phyloP scores from a whole-genome alignment of 345 rosid species.

The Cardamine chenopodiifolia region DNA sequence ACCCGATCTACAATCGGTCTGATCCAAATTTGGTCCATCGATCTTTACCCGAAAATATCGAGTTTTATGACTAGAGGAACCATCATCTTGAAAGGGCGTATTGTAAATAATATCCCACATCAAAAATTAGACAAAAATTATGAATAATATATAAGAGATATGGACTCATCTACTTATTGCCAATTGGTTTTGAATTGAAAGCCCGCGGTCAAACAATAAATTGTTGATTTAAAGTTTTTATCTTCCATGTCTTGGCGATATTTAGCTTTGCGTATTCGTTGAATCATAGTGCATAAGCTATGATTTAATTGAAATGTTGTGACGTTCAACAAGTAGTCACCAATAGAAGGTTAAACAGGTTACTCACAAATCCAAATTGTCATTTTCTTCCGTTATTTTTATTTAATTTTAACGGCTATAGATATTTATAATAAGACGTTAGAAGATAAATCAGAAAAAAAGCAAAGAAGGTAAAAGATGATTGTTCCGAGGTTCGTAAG shows the following conservation, averaged over 20 bases:
- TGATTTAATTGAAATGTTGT: constrained; percentile 1
- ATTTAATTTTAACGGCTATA: background rate
- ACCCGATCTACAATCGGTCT: no score
- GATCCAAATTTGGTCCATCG: no score
- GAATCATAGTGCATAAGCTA: background rate
- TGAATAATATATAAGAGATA: no score
- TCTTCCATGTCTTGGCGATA: constrained; percentile 21
- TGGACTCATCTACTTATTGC: no score
- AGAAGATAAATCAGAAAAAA: background rate
- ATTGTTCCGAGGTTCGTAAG: constrained; percentile 44
- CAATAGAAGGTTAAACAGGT: background rate
- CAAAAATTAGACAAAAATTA: no score
- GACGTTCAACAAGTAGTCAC: constrained; percentile 10
- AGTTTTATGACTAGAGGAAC: no score
- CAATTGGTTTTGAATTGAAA: no score
- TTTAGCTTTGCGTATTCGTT: constrained; percentile 20
- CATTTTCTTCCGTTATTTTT: background rate
- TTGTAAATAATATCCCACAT: no score
- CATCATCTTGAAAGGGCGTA: no score
- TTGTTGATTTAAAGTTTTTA: constrained; percentile 16
- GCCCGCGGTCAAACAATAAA: no score
- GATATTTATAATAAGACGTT: background rate
- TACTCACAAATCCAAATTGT: constrained; percentile 1
- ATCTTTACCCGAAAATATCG: no score
- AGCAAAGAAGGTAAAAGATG: constrained; percentile 21